phyloP scores from a whole-genome alignment of 192 early-diverging fungal species.

The Linnemannia hyalina region DNA sequence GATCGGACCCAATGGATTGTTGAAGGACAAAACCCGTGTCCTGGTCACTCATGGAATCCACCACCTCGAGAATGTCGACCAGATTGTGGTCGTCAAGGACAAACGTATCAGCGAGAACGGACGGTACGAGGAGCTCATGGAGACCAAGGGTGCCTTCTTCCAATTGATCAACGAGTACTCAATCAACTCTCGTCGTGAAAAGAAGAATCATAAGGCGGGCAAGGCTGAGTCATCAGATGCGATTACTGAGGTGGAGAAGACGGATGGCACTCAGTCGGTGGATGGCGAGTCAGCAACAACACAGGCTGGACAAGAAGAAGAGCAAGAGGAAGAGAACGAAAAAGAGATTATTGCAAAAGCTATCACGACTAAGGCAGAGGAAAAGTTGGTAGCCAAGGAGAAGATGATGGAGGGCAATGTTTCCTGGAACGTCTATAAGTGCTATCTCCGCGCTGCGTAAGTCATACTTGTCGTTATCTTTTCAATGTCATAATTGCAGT shows the following conservation, averaged over 20 bases:
- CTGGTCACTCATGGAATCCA: constrained; percentile 87
- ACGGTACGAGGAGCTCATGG: constrained; percentile 73
- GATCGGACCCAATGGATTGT: constrained; percentile 83
- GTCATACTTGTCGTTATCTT: constrained; percentile 62
- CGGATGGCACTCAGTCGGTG: constrained; percentile 23
- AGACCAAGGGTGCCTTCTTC: constrained; percentile 66
- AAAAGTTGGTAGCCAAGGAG: constrained; percentile 80
- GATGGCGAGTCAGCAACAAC: constrained; percentile 28
- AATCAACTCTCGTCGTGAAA: constrained; percentile 57
- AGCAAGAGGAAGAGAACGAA: background rate
- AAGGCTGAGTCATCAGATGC: background rate
- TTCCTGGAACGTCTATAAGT: constrained; percentile 78
- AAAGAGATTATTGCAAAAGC: background rate
- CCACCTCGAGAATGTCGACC: constrained; percentile 73
- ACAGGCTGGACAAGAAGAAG: constrained; percentile 46
- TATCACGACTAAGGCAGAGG: constrained; percentile 13
- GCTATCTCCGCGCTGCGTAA: constrained; percentile 79
- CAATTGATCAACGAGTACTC: constrained; percentile 77
- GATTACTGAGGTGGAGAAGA: constrained; percentile 13
- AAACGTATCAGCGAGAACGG: constrained; percentile 78
- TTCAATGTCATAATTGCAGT: constrained; percentile 49
- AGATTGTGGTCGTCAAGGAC: constrained; percentile 75
- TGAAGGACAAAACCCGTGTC: constrained; percentile 80
- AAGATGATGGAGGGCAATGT: constrained; percentile 85
- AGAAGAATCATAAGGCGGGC: background rate